Evolutionary conservation across 2,329 filamentous ascomycete genomes (phyloP), one percentile per base, ranked within the genome.

Genomic region (Pyrenophora graminea): DNA sequence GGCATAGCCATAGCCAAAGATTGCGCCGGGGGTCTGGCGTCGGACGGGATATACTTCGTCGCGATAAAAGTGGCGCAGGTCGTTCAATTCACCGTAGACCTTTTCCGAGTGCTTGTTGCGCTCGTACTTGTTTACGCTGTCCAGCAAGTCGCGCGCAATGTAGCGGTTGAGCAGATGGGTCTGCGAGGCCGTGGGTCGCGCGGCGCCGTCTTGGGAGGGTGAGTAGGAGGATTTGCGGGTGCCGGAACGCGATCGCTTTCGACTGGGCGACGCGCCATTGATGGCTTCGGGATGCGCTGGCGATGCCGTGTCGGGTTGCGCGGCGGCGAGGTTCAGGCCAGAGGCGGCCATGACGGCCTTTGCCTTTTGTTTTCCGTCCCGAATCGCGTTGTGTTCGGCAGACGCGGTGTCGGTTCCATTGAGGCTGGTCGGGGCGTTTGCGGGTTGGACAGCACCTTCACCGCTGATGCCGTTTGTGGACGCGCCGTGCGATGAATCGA

Each of bases 1-100:
- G 68, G 84, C 86, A 71, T 96, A 99, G 47, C 94, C 94, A 63
- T 79, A 76, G 25, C 85, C 85, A 68, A 85, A 87, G 25, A 87
- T 73, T 9, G 80, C 78, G 33, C 79, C 83, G 13, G 85, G 83
- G 58, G 85, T 79, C 53, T 77, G 67, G 39, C 80, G 77, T 38
- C 81, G 78, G 43, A 82, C 76, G 80, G 84, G 74, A 80, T 88
- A 76, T 80, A 91, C 55, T 53, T 63, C 55, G 40, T 69, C 64
- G 51, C 60, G 56, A 40, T 68, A 70, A 32, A 65, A 67, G 34
- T 62, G 53, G 44, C 60, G 57, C 45, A 68, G 48, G 39, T 64
- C 55, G 37, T 62, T 66, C n/a, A 71, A 40, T 12, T 85, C 79
- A 60, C 77, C 80, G 60, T 78, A 93, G 91, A 68, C 90, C 86